Evolutionary conservation across 1,284 basidiomycete species (phyloP).

Genomic region (Cutaneotrichosporon cyanovorans): DNA sequence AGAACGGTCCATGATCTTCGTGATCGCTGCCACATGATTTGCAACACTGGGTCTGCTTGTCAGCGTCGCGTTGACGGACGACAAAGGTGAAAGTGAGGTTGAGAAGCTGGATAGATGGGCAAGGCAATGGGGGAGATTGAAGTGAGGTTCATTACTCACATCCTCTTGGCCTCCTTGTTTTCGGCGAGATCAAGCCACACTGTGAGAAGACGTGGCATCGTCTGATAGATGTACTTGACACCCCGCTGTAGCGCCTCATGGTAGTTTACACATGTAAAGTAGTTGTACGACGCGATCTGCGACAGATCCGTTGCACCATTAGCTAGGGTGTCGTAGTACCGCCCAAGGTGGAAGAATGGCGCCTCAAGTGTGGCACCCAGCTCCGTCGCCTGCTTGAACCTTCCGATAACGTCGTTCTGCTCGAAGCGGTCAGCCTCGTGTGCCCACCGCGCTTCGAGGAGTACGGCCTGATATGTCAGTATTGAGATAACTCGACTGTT

Average conservation of each 20-base stretch:
- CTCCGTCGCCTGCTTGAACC: constrained; percentile 55
- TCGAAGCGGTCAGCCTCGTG: constrained; percentile 78
- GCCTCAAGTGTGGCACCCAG: constrained; percentile 67
- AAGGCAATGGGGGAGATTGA: too few relatives aligned
- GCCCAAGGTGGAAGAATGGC: constrained; percentile 74
- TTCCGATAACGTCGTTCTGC: constrained; percentile 56
- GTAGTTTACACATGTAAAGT: constrained; percentile 56
- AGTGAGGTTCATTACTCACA: constrained; percentile 11
- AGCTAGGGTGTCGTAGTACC: constrained; percentile 63
- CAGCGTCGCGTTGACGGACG: background rate
- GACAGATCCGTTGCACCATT: constrained; percentile 14
- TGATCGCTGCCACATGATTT: constrained; percentile 34
- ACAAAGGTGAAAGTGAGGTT: too few relatives aligned
- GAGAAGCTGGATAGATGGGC: too few relatives aligned
- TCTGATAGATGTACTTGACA: constrained; percentile 95
- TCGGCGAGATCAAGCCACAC: constrained; percentile 95
- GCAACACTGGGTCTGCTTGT: constrained; percentile 5
- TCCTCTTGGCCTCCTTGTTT: constrained; percentile 34
- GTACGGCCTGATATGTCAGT: constrained; percentile 57
- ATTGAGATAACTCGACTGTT: constrained; percentile 8
- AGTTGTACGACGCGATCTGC: constrained; percentile 13
- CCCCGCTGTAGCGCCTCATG: constrained; percentile 69
- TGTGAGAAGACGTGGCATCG: constrained; percentile 85
- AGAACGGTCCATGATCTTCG: constrained; percentile 54
- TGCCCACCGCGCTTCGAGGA: constrained; percentile 90